Percentiles rank a stretch among this genome's conserved stretches.
phyloP scores from a whole-genome alignment of 106 monocot genomes.

The Hemerocallis citrina region DNA sequence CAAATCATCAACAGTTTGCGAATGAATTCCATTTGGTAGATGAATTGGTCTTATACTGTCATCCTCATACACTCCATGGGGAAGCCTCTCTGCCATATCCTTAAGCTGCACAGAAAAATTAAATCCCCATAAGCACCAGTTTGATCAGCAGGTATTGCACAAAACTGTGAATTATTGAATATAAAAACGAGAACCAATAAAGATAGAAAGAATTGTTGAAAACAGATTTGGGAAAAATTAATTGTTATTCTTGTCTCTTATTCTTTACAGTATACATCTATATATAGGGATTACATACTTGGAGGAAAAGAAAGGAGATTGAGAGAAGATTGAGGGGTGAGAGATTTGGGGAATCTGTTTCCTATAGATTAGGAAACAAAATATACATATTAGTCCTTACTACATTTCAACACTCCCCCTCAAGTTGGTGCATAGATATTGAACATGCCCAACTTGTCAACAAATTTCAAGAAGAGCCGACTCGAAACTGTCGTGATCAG shows the following conservation, averaged over 20 bases:
- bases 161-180: neutral
- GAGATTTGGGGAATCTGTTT: no score
- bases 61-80: slow-evolving; percentile 26
- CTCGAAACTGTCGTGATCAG: no score
- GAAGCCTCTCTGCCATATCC: slow-evolving; percentile 63
- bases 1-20: slow-evolving; percentile 10
- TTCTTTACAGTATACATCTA: neutral
- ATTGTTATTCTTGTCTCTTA: neutral
- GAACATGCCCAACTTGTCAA: no score
- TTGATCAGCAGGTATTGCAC: neutral
- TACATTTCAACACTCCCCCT: no score
- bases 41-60: slow-evolving; percentile 15
- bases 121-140: neutral
- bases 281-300: neutral
- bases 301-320: no score
- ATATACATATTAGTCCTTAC: no score
- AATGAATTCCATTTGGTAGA: slow-evolving; percentile 26
- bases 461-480: no score
- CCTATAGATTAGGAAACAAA: no score
- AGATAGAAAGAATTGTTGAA: neutral
- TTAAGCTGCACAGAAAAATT: slow-evolving; percentile 34
- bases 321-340: no score
- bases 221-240: neutral
- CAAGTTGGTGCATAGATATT: no score
- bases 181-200: neutral